Evolutionary conservation across 2,329 filamentous ascomycete genomes (phyloP), one percentile per base, ranked within the genome.

Genomic region (Exophiala oligosperma): DNA sequence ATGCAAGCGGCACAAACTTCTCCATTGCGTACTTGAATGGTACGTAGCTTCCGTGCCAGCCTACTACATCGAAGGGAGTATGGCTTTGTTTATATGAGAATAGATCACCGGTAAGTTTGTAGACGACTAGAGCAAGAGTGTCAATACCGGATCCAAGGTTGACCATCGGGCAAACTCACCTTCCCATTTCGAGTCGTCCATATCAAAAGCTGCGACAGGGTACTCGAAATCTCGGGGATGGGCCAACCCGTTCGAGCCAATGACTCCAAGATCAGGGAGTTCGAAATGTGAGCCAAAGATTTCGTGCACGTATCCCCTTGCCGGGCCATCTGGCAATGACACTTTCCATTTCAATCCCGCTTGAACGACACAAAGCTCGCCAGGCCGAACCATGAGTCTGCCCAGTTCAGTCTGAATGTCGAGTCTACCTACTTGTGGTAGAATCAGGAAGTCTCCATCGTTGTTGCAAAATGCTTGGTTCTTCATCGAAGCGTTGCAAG

Each of bases 401-500:
- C 86, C 87, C n/a, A 88, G 80, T 67, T 89, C 86, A 1, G 86
- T 89, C 67, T 87, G 84, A 47, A 89, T 85, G 63, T 89, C 82
- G 1, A 89, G 76, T 0, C 80, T 76, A 8, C 86, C 86, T 63
- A 86, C 80, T 59, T 89, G 86, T 0, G 82, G 84, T 2, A 89
- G 77, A 46, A 89, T 85, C 51, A 89, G 74, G 61, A 87, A 80
- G 68, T 89, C 86, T 11, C 86, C 86, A 59, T 90, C 87, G 1
- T 84, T 83, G 49, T 79, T 82, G 66, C 82, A 83, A 67, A 84
- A 84, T 1, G 82, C 81, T 60, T 79, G 77, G 43, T 79, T 76
- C 38, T 75, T 77, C 82, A 84, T 84, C 67, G 80, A 79, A 61
- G 79, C 79, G 52, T 81, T 82, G 12, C 80, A 81, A 2, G 79